Evolutionary conservation across 2,329 filamentous ascomycete species (phyloP).

Genomic region (Epicoccum sorghinum): DNA sequence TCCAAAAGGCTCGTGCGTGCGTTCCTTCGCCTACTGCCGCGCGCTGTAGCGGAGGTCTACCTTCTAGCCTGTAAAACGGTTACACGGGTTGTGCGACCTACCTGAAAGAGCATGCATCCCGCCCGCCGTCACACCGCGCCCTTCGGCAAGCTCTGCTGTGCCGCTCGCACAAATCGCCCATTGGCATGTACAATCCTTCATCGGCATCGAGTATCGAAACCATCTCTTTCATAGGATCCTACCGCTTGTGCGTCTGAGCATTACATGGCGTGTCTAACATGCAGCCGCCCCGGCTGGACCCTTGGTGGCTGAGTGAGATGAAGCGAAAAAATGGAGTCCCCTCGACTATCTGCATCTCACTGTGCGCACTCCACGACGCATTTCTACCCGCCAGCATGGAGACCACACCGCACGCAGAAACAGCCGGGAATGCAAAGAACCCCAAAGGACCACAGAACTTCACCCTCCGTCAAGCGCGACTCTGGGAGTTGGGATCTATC

Average conservation of each 20-base stretch:
- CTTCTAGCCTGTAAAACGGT: neutral
- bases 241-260: no score
- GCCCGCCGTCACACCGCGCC: neutral
- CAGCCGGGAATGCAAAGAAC: neutral
- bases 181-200: neutral
- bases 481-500: conserved; percentile 28
- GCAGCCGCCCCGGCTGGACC: no score
- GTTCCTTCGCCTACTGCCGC: neutral
- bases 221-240: no score
- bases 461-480: conserved; percentile 15
- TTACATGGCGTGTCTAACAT: no score
- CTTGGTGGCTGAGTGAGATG: no score
- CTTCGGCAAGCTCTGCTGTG: neutral
- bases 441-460: neutral
- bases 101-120: neutral
- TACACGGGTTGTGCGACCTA: neutral
- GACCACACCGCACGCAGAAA: neutral
- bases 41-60: neutral
- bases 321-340: no score
- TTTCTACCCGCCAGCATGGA: neutral
- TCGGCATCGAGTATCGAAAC: no score
- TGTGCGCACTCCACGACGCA: no score
- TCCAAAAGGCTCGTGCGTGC: neutral
- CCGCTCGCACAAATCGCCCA: neutral
- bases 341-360: no score